Conservation (phyloP, 352 stramenopile genomes). For the Phytophthora pluvialis region DNA sequence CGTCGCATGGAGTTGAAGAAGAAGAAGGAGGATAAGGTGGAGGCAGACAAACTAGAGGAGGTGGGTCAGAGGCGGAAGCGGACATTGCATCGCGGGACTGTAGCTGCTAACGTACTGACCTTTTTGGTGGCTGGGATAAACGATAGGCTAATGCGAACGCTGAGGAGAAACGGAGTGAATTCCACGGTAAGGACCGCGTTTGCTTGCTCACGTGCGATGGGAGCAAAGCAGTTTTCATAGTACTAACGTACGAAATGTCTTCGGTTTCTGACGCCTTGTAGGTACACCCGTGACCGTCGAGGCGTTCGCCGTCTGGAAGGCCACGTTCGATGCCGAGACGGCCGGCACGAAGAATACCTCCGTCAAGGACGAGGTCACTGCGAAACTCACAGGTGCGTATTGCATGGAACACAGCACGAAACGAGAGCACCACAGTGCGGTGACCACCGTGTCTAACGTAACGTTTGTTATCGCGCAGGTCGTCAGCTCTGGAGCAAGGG, state of each 20-base stretch:
- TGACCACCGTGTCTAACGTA: constrained; percentile 10
- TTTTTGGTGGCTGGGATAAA: constrained; percentile 7
- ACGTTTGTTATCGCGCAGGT: constrained; percentile 34
- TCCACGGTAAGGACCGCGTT: constrained; percentile 33
- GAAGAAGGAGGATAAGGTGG: constrained; percentile 79
- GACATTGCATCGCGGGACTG: neutral
- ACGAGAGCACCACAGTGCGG: too few species aligned
- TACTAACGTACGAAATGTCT: constrained; percentile 7
- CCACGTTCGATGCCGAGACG: constrained; percentile 79
- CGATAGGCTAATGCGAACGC: constrained; percentile 36
- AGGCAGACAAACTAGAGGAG: constrained; percentile 55
- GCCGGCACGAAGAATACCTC: constrained; percentile 45
- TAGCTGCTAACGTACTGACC: constrained; percentile 17
- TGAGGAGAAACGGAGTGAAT: constrained; percentile 35
- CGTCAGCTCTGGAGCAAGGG: constrained; percentile 76
- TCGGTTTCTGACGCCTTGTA: constrained; percentile 26
- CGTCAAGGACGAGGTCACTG: constrained; percentile 69
- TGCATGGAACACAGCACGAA: neutral
- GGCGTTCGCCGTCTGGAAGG: constrained; percentile 75
- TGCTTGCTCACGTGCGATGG: neutral
- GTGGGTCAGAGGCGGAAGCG: constrained; percentile 22
- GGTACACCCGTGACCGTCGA: constrained; percentile 85
- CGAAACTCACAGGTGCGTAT: constrained; percentile 74
- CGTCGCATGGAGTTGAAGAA: constrained; percentile 80
- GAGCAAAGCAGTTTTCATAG: neutral